A percentile compares a stretch with the other conserved stretches of the same genome.
Conservation (phyloP, 2,329 filamentous ascomycete species). For the Paecilomyces dactylethromorphus region DNA sequence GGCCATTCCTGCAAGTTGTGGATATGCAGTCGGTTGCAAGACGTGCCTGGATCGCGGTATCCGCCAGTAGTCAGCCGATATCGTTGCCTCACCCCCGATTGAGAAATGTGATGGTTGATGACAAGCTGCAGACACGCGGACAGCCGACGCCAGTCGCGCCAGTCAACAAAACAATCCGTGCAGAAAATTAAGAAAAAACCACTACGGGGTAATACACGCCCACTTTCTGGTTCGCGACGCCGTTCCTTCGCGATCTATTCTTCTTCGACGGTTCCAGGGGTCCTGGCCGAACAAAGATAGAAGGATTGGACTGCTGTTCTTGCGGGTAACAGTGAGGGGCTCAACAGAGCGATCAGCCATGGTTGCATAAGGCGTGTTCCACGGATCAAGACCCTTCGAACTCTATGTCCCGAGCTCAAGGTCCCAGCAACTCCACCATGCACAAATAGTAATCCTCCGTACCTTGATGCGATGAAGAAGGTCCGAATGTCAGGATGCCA, state of each 20-base stretch:
- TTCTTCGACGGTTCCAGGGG: background rate
- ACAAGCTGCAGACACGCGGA: background rate
- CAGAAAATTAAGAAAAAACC: background rate
- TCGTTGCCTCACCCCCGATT: background rate
- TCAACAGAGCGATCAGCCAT: background rate
- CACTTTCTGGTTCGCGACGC: background rate
- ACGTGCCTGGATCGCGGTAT: background rate
- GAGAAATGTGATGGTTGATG: background rate
- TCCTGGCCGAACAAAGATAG: background rate
- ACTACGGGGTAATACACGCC: background rate
- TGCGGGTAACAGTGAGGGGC: background rate
- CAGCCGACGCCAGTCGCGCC: background rate
- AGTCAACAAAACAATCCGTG: background rate
- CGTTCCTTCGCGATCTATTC: background rate
- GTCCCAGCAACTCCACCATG: background rate
- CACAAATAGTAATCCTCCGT: background rate
- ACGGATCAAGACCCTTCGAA: background rate
- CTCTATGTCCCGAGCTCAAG: background rate
- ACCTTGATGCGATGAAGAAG: background rate
- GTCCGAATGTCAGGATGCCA: background rate
- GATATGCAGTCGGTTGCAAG: background rate
- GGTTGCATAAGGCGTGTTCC: background rate
- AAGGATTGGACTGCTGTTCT: background rate
- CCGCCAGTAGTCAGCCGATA: background rate
- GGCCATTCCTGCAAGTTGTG: background rate